Conservation (phyloP, 2,329 filamentous ascomycete genomes). For the Verticillium nonalfalfae region DNA sequence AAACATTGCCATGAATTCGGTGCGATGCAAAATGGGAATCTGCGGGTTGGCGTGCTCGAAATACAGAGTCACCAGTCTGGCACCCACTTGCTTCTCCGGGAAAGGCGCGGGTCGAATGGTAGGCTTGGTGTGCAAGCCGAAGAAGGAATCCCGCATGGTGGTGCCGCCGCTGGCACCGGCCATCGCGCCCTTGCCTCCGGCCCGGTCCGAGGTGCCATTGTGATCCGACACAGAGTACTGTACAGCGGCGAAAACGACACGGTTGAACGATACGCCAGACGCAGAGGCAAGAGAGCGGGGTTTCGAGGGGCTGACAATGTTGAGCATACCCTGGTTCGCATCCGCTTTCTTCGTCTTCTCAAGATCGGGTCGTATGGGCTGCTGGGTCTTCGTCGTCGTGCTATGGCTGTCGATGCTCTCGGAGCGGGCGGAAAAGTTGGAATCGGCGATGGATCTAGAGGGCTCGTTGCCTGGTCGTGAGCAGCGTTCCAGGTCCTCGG, state of each 20-base stretch:
- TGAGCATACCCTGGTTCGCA: slow-evolving; percentile 52
- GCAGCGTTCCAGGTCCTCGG: slow-evolving; percentile 61
- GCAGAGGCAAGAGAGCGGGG: slow-evolving; percentile 77
- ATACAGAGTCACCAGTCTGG: slow-evolving; percentile 72
- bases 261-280: slow-evolving; percentile 88
- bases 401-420: slow-evolving; percentile 21
- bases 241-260: slow-evolving; percentile 89
- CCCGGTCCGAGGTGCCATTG: slow-evolving; percentile 43
- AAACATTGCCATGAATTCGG: slow-evolving; percentile 85
- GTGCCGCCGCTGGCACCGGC: slow-evolving; percentile 43
- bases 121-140: slow-evolving; percentile 87
- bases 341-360: slow-evolving; percentile 25
- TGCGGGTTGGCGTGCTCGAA: slow-evolving; percentile 97
- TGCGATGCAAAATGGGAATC: slow-evolving; percentile 84
- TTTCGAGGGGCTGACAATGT: slow-evolving; percentile 71
- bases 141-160: slow-evolving; percentile 92
- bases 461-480: slow-evolving; percentile 39
- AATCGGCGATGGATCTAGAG: slow-evolving; percentile 22
- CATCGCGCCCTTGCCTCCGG: slow-evolving; percentile 30
- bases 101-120: slow-evolving; percentile 82
- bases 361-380: slow-evolving; percentile 6
- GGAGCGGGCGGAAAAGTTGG: slow-evolving; percentile 24
- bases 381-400: slow-evolving; percentile 36
- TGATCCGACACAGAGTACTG: slow-evolving; percentile 62
- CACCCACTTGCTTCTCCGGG: slow-evolving; percentile 68